Percentiles rank a stretch among this genome's conserved stretches.
Conservation (phyloP, 2,329 filamentous ascomycete genomes). For the Talaromyces sp. region DNA sequence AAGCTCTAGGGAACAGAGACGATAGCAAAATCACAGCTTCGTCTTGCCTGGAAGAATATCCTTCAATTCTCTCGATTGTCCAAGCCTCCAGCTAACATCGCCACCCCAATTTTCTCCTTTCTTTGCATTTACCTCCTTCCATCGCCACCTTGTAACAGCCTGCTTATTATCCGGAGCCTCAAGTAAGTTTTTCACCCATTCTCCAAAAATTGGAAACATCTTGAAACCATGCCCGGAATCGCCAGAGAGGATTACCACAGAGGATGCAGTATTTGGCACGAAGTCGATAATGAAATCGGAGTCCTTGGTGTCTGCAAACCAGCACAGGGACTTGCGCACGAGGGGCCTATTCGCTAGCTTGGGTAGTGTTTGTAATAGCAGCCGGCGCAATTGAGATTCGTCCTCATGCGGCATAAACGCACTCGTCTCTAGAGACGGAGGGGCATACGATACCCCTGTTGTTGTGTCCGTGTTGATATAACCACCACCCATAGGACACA, state of each 20-base stretch:
- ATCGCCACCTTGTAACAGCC: not conserved
- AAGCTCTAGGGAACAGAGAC: not conserved
- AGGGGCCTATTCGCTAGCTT: slow-evolving; percentile 50
- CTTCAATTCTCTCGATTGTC: slow-evolving; percentile 25
- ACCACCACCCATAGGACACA: slow-evolving; percentile 55
- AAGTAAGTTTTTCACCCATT: not conserved
- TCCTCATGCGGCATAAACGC: slow-evolving; percentile 47
- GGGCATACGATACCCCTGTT: slow-evolving; percentile 38
- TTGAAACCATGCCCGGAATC: slow-evolving; percentile 60
- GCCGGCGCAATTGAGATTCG: slow-evolving; percentile 45
- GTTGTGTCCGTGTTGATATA: slow-evolving; percentile 46
- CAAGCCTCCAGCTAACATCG: slow-evolving; percentile 45
- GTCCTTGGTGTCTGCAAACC: slow-evolving; percentile 57
- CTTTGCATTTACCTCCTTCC: not conserved
- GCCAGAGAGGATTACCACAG: slow-evolving; percentile 55
- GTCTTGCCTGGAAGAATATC: slow-evolving; percentile 15
- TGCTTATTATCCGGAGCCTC: not conserved
- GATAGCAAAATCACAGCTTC: not conserved
- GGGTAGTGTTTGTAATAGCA: slow-evolving; percentile 50
- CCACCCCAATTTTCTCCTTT: slow-evolving; percentile 32
- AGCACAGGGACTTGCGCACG: slow-evolving; percentile 54
- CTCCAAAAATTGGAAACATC: slow-evolving; percentile 52
- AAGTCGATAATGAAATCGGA: slow-evolving; percentile 58
- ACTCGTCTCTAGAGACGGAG: slow-evolving; percentile 34
- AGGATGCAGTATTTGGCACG: slow-evolving; percentile 42